Evolutionary conservation across 2,329 filamentous ascomycete genomes (phyloP), one percentile per base, ranked within the genome.

Genomic region (Alternaria dauci): DNA sequence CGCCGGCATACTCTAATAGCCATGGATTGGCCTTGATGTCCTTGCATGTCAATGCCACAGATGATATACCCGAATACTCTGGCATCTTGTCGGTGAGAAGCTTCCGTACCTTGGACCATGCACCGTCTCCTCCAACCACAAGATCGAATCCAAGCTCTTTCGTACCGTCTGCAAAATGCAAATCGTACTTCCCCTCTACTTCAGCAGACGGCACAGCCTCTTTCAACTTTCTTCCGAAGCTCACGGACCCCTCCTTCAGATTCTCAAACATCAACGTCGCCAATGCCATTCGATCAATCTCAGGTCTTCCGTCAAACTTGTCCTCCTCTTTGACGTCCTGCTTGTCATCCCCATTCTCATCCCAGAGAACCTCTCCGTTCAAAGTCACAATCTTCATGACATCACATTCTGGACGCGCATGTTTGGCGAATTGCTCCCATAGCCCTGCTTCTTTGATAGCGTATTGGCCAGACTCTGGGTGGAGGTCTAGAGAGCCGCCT

Each of bases 341-440:
- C 55, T 85, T 70, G 39, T 72, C 65, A 4, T 18, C 16, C 0
- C 51, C 47, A 26, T 75, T 75, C 26, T 73, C 70, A 39, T 76
- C 71, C 71, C 70, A 75, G 2, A 71, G 39, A 0, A 76, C 71
- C 20, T 79, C 63, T 47, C 75, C 70, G 16, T 64, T 54, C 5
- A 78, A 50, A 65, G 84, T 81, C 11, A 82, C 76, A 8, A 87
- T 74, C 48, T 83, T 79, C 56, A 84, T 62, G 30, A 81, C 81
- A 55, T 87, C 84, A 56, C 82, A 81, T 61, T 87, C 85, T 43
- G 83, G 84, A 39, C 85, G 82, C 2, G 83, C 83, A 53, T 82
- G 62, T 61, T 81, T 77, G n/a, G 78, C 65, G 71, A 87, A 88
- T 32, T 82, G 77, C 1, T 83, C 80, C 71, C 78, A 84, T 6